Evolutionary conservation across 2,329 filamentous ascomycete species (phyloP), one percentile per base, ranked within the genome.

Genomic region (Leptographium lundbergii): DNA sequence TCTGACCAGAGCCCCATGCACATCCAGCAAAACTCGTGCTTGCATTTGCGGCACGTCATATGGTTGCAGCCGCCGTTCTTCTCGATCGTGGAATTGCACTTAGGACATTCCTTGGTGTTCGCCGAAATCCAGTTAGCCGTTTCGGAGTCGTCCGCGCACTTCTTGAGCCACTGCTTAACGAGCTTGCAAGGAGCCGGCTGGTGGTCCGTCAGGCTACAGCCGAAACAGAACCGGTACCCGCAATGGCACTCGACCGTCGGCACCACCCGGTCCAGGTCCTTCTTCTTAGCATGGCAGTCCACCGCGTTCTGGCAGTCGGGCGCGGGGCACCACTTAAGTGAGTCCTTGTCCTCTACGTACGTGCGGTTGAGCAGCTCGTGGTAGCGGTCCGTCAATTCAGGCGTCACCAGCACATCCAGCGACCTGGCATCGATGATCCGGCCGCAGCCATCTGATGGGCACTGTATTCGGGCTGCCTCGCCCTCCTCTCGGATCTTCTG

Each of bases 51-150:
- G 70, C 91, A 96, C 0, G 91, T 96, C 91, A 96, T 96, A 72
- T 96, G 91, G 74, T 96, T 96, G 76, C 91, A 96, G 4, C 91
- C 91, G 57, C 91, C 91, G 65, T 99, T 99, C 81, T 99, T 99
- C 74, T 99, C 94, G 52, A 99, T 99, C 0, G 94, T 99, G 2
- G 92, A 97, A 66, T 89, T 85, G 72, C 94, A 99, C 70, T 88
- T 94, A 0, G 94, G 92, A 64, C 94, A 99, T 71, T 99, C 94
- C 70, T 99, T 99, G 2, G 94, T 99, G 71, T 99, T 96, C 54
- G 94, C 94, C 0, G 92, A 96, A 63, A 99, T 99, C 94, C 94
- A 99, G 71, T 99, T 99, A 4, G 94, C 92, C 0, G 94, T 99
- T 72, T 99, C 94, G 0, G 90, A 96, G 69, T 99, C 94, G 70